Evolutionary conservation across 2,329 filamentous ascomycete genomes (phyloP).

Genomic region (Penicillium crustosum): DNA sequence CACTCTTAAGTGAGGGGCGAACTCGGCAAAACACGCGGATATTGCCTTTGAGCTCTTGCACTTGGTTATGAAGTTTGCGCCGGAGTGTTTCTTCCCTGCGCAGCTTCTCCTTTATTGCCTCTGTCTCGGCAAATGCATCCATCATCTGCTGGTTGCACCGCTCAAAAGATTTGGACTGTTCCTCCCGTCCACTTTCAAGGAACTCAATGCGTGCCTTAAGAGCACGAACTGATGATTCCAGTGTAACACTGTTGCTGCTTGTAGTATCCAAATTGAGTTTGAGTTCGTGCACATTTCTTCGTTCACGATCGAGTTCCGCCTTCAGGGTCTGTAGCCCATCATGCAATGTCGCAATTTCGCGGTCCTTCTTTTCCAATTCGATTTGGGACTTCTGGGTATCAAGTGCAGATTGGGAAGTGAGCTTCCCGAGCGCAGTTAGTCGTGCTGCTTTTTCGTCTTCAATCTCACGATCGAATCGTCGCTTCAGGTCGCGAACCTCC

Average conservation of each 20-base stretch:
- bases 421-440: slow-evolving; percentile 42
- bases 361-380: slow-evolving; percentile 54
- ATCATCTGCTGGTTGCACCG: slow-evolving; percentile 77
- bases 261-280: slow-evolving; percentile 61
- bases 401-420: slow-evolving; percentile 35
- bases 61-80: slow-evolving; percentile 92
- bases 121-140: slow-evolving; percentile 69
- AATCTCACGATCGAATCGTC: slow-evolving; percentile 63
- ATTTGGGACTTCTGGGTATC: slow-evolving; percentile 44
- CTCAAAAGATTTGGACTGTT: slow-evolving; percentile 82
- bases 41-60: slow-evolving; percentile 96
- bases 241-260: slow-evolving; percentile 60
- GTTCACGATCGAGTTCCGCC: slow-evolving; percentile 61
- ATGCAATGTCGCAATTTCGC: slow-evolving; percentile 51
- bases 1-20: slow-evolving; percentile 66
- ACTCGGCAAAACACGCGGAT: slow-evolving; percentile 98
- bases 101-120: slow-evolving; percentile 74
- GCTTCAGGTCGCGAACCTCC: slow-evolving; percentile 64
- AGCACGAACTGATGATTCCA: slow-evolving; percentile 74
- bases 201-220: slow-evolving; percentile 82
- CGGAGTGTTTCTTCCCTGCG: slow-evolving; percentile 88
- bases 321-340: slow-evolving; percentile 43
- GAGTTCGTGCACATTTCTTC: slow-evolving; percentile 57
- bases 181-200: slow-evolving; percentile 83
- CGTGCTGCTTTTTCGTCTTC: slow-evolving; percentile 58